Evolutionary conservation across 306 rosid species (phyloP), one percentile per base, ranked within the genome.

Genomic region (Cicer judaicum): DNA sequence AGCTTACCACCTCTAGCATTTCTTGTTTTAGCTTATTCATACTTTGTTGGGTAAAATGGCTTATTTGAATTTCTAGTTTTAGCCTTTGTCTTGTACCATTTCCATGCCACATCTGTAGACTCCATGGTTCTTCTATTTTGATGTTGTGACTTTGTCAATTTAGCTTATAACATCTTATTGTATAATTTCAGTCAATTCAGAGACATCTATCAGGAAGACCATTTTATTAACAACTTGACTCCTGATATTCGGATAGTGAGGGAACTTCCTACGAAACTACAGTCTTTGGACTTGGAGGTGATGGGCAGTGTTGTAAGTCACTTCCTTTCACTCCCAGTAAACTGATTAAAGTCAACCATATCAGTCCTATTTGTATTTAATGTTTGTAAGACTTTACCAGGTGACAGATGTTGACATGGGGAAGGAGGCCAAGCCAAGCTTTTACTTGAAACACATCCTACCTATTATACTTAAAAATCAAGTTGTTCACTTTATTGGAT

Each of bases 351-450:
- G 52, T 61, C 43, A 5, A 38, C 59, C 52, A 7, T n/a, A 49
- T 76, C 24, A 10, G 43, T 71, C 78, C 57, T 68, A 11, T 64
- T 56, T 73, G 43, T 78, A 54, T 67, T 82, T 72, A 72, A 78
- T 81, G 55, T 67, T 76, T 47, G 62, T 47, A 82, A 73, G 84
- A 67, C 62, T 74, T 63, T 77, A 78, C 83, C 81, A 94, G 99
- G 92, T 94, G 64, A 87, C 97, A 48, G 97, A 94, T 78, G 89
- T 83, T 76, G 96, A 90, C 86, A 85, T 94, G 79, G 72, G 13
- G 21, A 94, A 94, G 86, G 99, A 94, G 92, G 97, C 97, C 78
- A 89, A 83, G 88, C 95, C 97, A 65, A 92, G 93, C 66, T 92
- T 88, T 88, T 94, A 87, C 90, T 78, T 90, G 85, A 94, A 90